These are phyloP conservation scores for Dioszegia crocea DNA, from an alignment of 768 basidiomycete species.

Conservation along the genomic window DNA sequence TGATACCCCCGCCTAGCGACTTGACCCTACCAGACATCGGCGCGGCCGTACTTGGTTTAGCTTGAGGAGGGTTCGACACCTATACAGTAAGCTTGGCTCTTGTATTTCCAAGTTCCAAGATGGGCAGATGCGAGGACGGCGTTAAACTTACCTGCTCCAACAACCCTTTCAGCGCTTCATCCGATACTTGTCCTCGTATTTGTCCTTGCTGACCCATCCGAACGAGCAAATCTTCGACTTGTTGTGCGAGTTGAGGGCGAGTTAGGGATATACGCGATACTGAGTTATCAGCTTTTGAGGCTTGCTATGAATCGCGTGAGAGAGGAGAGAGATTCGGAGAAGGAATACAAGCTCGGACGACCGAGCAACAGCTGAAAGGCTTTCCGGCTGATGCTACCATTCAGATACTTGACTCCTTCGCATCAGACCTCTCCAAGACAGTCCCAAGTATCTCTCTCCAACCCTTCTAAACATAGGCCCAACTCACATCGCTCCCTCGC, in stretches of 20 bases:
- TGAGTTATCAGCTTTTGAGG: slow-evolving; percentile 8
- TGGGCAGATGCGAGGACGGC: neutral
- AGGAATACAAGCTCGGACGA: too few relatives aligned
- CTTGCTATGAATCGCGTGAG: too few relatives aligned
- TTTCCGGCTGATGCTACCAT: too few relatives aligned
- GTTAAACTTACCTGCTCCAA: slow-evolving; percentile 39
- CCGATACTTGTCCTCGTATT: slow-evolving; percentile 45
- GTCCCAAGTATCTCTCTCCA: neutral
- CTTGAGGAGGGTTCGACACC: slow-evolving; percentile 36
- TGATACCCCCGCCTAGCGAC: slow-evolving; percentile 40
- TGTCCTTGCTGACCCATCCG: slow-evolving; percentile 46
- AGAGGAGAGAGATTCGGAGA: too few relatives aligned
- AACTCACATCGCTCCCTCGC: slow-evolving; percentile 48
- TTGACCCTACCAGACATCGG: slow-evolving; percentile 28
- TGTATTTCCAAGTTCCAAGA: neutral
- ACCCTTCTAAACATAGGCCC: neutral
- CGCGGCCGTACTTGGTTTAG: slow-evolving; percentile 13
- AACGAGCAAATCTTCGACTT: slow-evolving; percentile 44
- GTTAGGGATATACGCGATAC: slow-evolving; percentile 48
- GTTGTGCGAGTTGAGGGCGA: slow-evolving; percentile 39
- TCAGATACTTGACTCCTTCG: neutral
- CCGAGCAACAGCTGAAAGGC: too few relatives aligned
- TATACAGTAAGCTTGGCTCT: slow-evolving; percentile 1
- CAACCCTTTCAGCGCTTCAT: slow-evolving; percentile 45
- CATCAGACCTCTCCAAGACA: neutral